Base-by-base conservation (phyloP, 164 flowering plant species). In the Berberis thunbergii region DNA sequence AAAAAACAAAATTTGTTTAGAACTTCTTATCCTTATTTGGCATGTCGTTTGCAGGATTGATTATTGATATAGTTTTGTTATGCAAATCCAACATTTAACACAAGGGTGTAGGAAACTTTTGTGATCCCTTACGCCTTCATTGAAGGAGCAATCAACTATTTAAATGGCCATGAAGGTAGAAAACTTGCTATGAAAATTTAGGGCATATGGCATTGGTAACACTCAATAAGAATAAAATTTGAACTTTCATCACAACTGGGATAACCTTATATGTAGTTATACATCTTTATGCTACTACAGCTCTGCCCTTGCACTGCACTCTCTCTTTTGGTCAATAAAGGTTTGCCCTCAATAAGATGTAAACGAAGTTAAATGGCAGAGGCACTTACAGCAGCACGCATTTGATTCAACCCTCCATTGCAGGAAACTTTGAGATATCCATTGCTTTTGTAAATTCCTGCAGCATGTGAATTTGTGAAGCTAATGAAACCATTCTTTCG, bases 401-500 rank as follows among this genome's bases (percentile, higher is more conserved):
- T 57, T 57, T 57, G 60, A 57, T 57, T 57, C 9, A 57, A 41
- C 2, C 60, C 60, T 26, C 60, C 60, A 57, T 57, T 57, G 60
- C 60, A 57, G 8, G 60, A 57, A 11, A 57, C 60, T 57, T 57
- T 57, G 41, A 57, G 60, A 57, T 41, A 57, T 7, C 60, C 60
- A 57, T 41, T 57, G n/a, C 60, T 57, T 41, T 57, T 57, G 41
- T 57, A 57, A 57, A 57, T 41, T 57, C 60, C 60, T 57, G 60
- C 44, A 57, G 11, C 43, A 57, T 7, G 60, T 57, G 6, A 26
- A 57, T 3, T 57, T 57, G 60, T 57, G 60, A 52, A 52, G n/a
- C 26, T 26, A 26, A 26, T 26, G 26, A 26, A 52, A 52, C n/a
- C 2, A 7, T 52, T 52, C 3, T 52, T 52, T 48, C 9, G 5